A percentile compares a stretch with the other conserved stretches of the same genome.
Evolutionary conservation across 768 basidiomycete species (phyloP).

Genomic region (Pholiota conissans): DNA sequence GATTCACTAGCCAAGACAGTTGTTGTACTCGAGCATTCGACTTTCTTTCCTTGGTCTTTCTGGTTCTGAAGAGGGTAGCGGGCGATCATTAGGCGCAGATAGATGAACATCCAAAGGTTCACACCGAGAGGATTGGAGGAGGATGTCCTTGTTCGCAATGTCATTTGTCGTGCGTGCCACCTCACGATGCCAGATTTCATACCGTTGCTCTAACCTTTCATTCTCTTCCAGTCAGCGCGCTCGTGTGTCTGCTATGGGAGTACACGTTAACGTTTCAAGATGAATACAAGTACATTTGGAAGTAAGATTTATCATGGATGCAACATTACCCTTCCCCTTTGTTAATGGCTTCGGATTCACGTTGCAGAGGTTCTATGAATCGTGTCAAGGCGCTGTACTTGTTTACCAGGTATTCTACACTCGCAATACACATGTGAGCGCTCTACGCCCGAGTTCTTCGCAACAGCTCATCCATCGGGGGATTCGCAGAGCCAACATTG

Average conservation of each 20-base stretch:
- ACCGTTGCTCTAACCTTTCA: neutral
- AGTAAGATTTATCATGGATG: neutral
- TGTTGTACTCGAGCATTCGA: no score
- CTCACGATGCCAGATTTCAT: neutral
- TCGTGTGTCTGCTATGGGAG: conserved; percentile 16
- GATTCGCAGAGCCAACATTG: conserved; percentile 10
- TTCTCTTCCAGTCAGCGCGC: conserved; percentile 10
- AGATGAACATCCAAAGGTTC: neutral
- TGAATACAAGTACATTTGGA: conserved; percentile 15
- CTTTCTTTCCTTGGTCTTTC: no score
- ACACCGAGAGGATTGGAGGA: conserved; percentile 1
- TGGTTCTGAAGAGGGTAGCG: no score
- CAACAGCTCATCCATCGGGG: neutral
- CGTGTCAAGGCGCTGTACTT: conserved; percentile 15
- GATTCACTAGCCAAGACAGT: no score
- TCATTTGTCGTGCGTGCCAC: neutral
- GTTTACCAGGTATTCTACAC: conserved; percentile 15
- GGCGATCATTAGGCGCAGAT: no score
- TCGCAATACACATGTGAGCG: conserved; percentile 16
- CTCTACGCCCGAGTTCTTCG: neutral
- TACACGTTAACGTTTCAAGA: conserved; percentile 8
- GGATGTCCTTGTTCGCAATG: neutral
- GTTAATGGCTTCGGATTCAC: neutral
- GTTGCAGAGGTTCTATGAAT: conserved; percentile 12
- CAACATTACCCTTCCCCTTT: neutral